These are phyloP conservation scores for Pichia deserticola DNA, from an alignment of 805 yeast genomes.

Conservation along the genomic window DNA sequence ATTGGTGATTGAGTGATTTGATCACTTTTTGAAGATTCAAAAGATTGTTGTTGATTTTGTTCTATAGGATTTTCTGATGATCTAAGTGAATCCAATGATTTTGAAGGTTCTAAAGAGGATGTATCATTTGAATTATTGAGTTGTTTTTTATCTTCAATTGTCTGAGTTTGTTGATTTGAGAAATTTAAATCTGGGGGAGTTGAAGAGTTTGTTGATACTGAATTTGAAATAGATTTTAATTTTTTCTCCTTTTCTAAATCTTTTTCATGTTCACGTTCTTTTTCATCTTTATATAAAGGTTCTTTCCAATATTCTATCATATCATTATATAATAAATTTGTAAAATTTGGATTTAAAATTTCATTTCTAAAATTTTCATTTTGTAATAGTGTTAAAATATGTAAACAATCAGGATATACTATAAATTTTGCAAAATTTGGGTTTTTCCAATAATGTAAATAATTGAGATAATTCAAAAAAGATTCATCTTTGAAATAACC, in stretches of 20 bases:
- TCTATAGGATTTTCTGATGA: too few relatives aligned
- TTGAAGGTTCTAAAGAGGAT: too few relatives aligned
- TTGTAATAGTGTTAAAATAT: conserved; percentile 60
- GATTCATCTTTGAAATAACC: conserved; percentile 62
- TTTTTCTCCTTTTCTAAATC: neutral
- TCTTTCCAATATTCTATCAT: conserved; percentile 69
- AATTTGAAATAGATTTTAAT: neutral
- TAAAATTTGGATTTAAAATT: conserved; percentile 48
- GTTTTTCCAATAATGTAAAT: conserved; percentile 78
- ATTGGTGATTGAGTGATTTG: too few relatives aligned
- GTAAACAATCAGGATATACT: conserved; percentile 85
- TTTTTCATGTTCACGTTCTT: neutral
- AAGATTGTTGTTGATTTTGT: too few relatives aligned
- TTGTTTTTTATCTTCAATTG: too few relatives aligned
- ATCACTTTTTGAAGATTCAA: too few relatives aligned
- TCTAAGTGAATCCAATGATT: too few relatives aligned
- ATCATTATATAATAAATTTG: conserved; percentile 59
- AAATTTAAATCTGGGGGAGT: neutral
- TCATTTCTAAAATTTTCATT: conserved; percentile 45
- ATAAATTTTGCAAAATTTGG: conserved; percentile 63
- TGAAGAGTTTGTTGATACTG: neutral
- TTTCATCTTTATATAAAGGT: conserved; percentile 17
- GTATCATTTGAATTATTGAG: neutral
- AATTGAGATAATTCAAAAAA: conserved; percentile 69
- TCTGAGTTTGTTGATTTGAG: neutral